Evolutionary conservation across 257 asterid genomes (phyloP).

Genomic region (Cynanchum wilfordii): DNA sequence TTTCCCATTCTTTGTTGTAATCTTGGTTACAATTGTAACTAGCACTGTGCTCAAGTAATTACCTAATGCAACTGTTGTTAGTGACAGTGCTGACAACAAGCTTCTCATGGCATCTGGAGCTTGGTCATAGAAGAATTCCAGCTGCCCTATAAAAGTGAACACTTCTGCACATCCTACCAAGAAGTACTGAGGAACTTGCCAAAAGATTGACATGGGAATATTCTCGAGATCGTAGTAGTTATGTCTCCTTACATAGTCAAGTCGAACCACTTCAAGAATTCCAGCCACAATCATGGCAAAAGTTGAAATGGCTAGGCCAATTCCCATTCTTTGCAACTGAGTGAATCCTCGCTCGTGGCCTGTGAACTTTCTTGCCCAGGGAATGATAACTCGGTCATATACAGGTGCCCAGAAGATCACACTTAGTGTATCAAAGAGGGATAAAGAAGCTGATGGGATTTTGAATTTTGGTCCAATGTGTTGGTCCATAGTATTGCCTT

Average conservation of each 20-base stretch:
- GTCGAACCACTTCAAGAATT: constrained; percentile 51
- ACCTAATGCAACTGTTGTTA: constrained; percentile 65
- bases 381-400: constrained; percentile 51
- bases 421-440: constrained; percentile 69
- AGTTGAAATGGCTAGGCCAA: constrained; percentile 43
- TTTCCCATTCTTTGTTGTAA: constrained; percentile 43
- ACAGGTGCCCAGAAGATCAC: constrained; percentile 72
- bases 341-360: constrained; percentile 72
- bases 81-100: constrained; percentile 64
- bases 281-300: constrained; percentile 65
- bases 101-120: constrained; percentile 93
- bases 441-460: constrained; percentile 79
- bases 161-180: constrained; percentile 81
- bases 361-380: constrained; percentile 43
- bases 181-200: constrained; percentile 92
- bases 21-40: constrained; percentile 46
- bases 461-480: constrained; percentile 58
- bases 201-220: constrained; percentile 70
- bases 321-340: constrained; percentile 81
- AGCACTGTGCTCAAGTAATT: constrained; percentile 56
- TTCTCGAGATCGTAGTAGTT: constrained; percentile 41
- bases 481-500: constrained; percentile 76
- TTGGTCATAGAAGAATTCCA: constrained; percentile 83
- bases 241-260: constrained; percentile 40
- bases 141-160: constrained; percentile 65